Evolutionary conservation across 371 early-diverging fungal genomes (phyloP), one percentile per base, ranked within the genome.

Genomic region (Massospora cicadina): DNA sequence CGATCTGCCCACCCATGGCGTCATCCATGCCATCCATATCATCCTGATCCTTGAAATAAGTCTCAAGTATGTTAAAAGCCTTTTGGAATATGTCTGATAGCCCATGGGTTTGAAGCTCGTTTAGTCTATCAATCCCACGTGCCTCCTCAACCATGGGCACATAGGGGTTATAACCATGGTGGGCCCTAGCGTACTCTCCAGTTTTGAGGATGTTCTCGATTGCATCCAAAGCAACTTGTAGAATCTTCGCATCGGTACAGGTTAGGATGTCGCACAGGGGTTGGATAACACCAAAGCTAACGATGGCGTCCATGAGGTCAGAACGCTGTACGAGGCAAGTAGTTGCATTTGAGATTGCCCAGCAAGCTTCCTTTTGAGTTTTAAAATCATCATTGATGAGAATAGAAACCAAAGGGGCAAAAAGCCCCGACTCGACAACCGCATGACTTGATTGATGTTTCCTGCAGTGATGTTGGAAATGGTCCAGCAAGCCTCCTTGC

Each of bases 381-480:
- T 92, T 98, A 74, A 93, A 89, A 70, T 99, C 99, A 61, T 91
- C 91, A 64, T 81, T 78, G 25, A 80, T 77, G 59, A 99, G 80
- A 33, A 93, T 85, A 68, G 91, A 80, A 62, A 98, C 82, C 53
- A 99, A 81, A 13, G 93, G 86, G 17, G 94, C 94, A 65, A 98
- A 85, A 60, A 99, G 79, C 71, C 89, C 92, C 70, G 86, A 85
- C 62, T 98, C 92, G 70, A 99, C 91, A 30, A 99, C 90, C 33
- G 81, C 83, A 74, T 88, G 71, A 99, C 94, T 74, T 99, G 99
- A 10, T 73, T 73, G n/a, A 86, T 78, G 66, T 86, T 94, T 54
- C 99, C 99, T n/a, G 99, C 99, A n/a, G 99, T 97, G 72, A 99
- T 93, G 79, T 99, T 99, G 28, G 98, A 98, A 60, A 99, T 88